A percentile compares a stretch with the other conserved stretches of the same genome.
phyloP scores from a whole-genome alignment of 176 grass and related monocot genomes.

The Eleusine coracana region DNA sequence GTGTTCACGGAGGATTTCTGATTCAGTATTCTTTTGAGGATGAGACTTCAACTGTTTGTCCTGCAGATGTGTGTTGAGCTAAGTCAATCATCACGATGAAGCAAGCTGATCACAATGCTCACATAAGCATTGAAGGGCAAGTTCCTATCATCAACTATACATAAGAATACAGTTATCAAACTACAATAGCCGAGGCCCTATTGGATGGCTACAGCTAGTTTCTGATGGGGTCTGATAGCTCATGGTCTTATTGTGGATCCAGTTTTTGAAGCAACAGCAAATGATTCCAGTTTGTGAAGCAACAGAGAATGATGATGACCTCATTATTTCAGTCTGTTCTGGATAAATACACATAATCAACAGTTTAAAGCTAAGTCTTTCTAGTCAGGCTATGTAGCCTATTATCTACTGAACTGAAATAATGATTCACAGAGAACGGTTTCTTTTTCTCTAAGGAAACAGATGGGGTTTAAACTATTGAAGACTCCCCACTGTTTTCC shows the following conservation, averaged over 20 bases:
- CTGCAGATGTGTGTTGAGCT: slow-evolving; percentile 40
- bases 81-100: slow-evolving; percentile 3
- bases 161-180: neutral
- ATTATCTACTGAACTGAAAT: neutral
- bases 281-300: neutral
- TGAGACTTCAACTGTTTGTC: slow-evolving; percentile 86
- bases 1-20: slow-evolving; percentile 77
- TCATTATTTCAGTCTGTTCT: neutral
- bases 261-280: neutral
- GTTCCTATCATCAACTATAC: neutral
- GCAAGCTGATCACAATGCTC: neutral
- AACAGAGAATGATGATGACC: neutral
- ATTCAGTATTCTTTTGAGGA: slow-evolving; percentile 61
- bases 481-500: neutral
- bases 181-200: neutral
- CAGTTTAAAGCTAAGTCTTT: slow-evolving; percentile 5
- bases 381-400: neutral
- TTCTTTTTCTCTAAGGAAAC: neutral
- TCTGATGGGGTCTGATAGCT: neutral
- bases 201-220: slow-evolving; percentile 16
- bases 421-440: neutral
- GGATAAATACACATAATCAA: neutral
- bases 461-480: neutral
- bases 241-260: neutral
- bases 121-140: slow-evolving; percentile 17